Percentiles rank a stretch among this genome's conserved stretches.
Evolutionary conservation across 2,329 filamentous ascomycete species (phyloP).

Genomic region (Aspergillus terreus): DNA sequence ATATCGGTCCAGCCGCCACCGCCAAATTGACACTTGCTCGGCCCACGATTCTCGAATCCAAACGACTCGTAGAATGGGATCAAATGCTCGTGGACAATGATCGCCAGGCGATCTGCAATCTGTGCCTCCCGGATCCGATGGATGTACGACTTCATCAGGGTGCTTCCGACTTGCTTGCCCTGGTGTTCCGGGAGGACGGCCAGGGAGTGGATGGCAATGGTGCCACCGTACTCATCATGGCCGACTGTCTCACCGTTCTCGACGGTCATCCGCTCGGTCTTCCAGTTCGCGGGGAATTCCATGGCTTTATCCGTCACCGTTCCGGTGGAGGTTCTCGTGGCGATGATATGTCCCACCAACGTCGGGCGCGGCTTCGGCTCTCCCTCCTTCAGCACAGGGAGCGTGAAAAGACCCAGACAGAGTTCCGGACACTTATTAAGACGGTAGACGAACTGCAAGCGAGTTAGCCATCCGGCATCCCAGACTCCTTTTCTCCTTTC

Average conservation of each 20-base stretch:
- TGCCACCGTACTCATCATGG: conserved; percentile 69
- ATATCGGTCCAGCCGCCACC: conserved; percentile 81
- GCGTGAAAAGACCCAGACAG: conserved; percentile 74
- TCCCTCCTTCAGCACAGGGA: conserved; percentile 49
- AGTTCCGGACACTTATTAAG: conserved; percentile 71
- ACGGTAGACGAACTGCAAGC: conserved; percentile 67
- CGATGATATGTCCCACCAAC: conserved; percentile 74
- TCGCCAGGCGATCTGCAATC: conserved; percentile 67
- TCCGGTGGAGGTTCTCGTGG: conserved; percentile 63
- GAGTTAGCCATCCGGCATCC: conserved; percentile 8
- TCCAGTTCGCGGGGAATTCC: conserved; percentile 67
- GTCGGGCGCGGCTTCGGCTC: conserved; percentile 57
- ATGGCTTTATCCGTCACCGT: conserved; percentile 73
- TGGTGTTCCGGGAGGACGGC: conserved; percentile 75
- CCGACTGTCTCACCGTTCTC: conserved; percentile 51
- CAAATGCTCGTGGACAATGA: conserved; percentile 73
- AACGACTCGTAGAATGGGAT: conserved; percentile 73
- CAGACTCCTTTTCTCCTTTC: neutral
- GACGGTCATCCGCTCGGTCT: conserved; percentile 39
- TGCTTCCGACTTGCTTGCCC: conserved; percentile 67
- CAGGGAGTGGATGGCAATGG: conserved; percentile 77
- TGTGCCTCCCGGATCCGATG: conserved; percentile 69
- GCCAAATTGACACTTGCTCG: conserved; percentile 67
- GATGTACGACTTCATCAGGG: conserved; percentile 71
- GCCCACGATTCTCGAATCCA: conserved; percentile 66